phyloP scores from a whole-genome alignment of 306 rosid genomes.

The Lagenaria siceraria region DNA sequence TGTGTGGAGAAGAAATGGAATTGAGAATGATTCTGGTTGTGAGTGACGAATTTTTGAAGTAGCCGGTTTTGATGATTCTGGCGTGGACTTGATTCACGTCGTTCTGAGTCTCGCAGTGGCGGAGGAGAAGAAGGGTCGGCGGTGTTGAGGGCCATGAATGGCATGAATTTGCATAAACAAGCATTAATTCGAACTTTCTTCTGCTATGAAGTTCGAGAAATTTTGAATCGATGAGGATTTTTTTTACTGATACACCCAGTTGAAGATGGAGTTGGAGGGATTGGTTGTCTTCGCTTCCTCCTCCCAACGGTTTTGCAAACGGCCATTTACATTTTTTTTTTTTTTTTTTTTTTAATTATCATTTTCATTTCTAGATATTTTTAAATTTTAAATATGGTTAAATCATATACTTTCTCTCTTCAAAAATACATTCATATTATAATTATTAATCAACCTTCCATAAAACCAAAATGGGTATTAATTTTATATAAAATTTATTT shows the following conservation, averaged over 20 bases:
- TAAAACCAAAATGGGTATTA: too few species aligned
- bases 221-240: neutral
- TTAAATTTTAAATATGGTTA: too few species aligned
- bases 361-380: too few species aligned
- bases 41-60: constrained; percentile 20
- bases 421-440: too few species aligned
- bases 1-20: constrained; percentile 51
- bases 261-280: neutral
- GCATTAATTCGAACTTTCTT: constrained; percentile 22
- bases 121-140: constrained; percentile 29
- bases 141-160: constrained; percentile 47
- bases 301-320: neutral
- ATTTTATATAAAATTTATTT: too few species aligned
- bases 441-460: too few species aligned
- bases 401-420: too few species aligned
- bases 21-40: constrained; percentile 43
- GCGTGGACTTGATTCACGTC: constrained; percentile 55
- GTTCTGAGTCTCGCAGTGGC: constrained; percentile 36
- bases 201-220: neutral
- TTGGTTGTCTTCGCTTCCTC: neutral
- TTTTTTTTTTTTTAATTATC: too few species aligned
- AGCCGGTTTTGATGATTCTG: constrained; percentile 40
- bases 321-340: neutral
- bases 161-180: constrained; percentile 32
- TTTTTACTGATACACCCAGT: neutral